A percentile compares a stretch with the other conserved stretches of the same genome.
phyloP scores from a whole-genome alignment of 495 filamentous ascomycete genomes.

The Trichoderma asperelloides region DNA sequence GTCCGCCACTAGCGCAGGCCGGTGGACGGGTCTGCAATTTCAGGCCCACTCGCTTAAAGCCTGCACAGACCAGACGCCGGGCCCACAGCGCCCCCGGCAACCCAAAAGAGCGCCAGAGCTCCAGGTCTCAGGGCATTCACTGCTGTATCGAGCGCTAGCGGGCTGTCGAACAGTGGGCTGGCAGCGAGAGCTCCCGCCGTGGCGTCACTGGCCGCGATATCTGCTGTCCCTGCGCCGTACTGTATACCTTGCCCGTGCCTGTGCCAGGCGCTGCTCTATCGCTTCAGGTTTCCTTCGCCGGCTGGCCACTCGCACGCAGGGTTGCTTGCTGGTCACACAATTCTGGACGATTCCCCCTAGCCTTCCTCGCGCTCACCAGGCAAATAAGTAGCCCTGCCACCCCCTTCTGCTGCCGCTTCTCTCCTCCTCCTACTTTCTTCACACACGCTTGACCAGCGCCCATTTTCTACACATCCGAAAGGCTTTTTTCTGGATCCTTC shows the following conservation, averaged over 20 bases:
- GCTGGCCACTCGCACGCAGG: neutral
- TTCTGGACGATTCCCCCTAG: neutral
- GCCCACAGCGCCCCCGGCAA: conserved; percentile 1
- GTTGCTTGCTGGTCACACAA: neutral
- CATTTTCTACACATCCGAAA: neutral
- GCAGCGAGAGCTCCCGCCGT: conserved; percentile 2
- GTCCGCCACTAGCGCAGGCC: conserved; percentile 7
- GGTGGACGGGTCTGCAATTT: conserved; percentile 11
- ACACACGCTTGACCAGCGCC: conserved; percentile 1
- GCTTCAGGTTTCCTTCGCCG: neutral
- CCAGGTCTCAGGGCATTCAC: conserved; percentile 5
- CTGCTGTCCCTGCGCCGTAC: neutral
- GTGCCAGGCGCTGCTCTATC: neutral
- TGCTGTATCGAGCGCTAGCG: neutral
- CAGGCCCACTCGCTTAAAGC: conserved; percentile 12
- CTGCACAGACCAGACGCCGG: conserved; percentile 9
- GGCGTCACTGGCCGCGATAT: neutral
- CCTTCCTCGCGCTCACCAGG: neutral
- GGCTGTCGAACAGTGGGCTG: neutral
- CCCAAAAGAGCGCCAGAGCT: conserved; percentile 3
- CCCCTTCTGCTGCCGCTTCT: conserved; percentile 16
- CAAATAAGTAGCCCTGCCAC: conserved; percentile 18
- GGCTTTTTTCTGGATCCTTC: conserved; percentile 7
- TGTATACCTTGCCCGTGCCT: neutral
- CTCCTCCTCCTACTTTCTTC: conserved; percentile 16